Base-by-base conservation (phyloP, 1,284 basidiomycete species). In the Phellinidium pouzarii region DNA sequence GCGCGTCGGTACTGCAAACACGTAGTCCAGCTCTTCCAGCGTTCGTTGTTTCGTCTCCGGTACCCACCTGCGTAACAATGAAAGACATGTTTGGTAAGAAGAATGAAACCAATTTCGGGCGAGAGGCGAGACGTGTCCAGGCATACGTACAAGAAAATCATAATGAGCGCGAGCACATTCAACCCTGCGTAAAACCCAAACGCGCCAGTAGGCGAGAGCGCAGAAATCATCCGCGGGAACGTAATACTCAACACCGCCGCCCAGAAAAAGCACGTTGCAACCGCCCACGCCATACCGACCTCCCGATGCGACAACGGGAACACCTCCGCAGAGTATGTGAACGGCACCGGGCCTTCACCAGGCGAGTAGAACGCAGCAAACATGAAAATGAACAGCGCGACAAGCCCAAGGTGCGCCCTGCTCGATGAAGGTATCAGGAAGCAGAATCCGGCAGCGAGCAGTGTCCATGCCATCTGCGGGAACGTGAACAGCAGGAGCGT, bases 291-390 rank as follows among this genome's bases (percentile, higher is more conserved):
- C 74, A 76, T 75, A 19, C 74, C 75, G 48, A 71, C 64, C 59
- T 79, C 60, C 58, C 82, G 68, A 57, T 81, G 76, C 6, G 78
- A 77, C 14, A 84, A 68, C 8, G 80, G 80, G 69, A 82, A 83
- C 11, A 79, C 79, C 60, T 83, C 80, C 1, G 81, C 79, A 9
- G 77, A 78, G 60, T 80, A 79, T 3, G 80, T 76, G 61, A 78
- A 82, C 0, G 84, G 82, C 3, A 90, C 86, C 8, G 87, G 86
- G 0, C 86, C 85, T 66, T 87, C 83, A 46, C 82, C 77, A 5
- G 76, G 72, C 0, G 75, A 79, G 63, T 83, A 84, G 62, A 79
- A 76, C 2, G 73, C 73, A 1, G 71, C 72, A 59, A 81, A 82
- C 12, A 82, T 56, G 66, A 79, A 80, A 57, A 85, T 64, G 60